Evolutionary conservation across 352 stramenopile species (phyloP).

Genomic region (Globisporangium cystogenes): DNA sequence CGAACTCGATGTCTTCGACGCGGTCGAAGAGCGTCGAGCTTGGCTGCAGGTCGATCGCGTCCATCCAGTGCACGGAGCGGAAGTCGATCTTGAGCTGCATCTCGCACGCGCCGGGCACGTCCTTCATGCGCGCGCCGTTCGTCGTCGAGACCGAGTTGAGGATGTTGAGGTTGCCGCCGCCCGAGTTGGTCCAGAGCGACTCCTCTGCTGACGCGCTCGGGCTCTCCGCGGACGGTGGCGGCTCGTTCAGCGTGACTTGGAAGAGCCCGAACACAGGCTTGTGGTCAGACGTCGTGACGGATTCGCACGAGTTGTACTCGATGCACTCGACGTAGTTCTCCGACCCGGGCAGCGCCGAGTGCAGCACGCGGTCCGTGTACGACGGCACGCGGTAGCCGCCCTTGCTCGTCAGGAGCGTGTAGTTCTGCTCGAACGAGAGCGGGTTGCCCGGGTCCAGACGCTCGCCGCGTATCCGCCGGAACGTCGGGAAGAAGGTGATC

Average conservation of each 20-base stretch:
- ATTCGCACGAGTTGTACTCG: constrained; percentile 76
- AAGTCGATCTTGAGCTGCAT: constrained; percentile 65
- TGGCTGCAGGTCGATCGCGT: constrained; percentile 33
- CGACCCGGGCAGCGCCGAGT: constrained; percentile 58
- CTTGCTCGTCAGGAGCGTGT: constrained; percentile 53
- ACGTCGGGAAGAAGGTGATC: constrained; percentile 76
- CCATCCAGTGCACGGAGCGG: constrained; percentile 63
- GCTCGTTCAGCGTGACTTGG: constrained; percentile 28
- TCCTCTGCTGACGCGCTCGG: constrained; percentile 2
- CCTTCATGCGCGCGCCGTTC: constrained; percentile 48
- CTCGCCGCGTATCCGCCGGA: constrained; percentile 63
- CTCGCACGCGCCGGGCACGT: constrained; percentile 51
- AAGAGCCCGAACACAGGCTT: constrained; percentile 75
- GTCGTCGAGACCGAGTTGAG: constrained; percentile 17
- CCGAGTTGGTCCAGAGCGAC: constrained; percentile 37
- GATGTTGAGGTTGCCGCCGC: constrained; percentile 36
- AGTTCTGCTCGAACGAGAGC: constrained; percentile 43
- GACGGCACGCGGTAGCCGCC: constrained; percentile 74
- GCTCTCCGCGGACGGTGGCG: constrained; percentile 9
- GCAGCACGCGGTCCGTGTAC: constrained; percentile 88
- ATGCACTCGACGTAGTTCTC: constrained; percentile 50
- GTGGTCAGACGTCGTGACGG: constrained; percentile 73
- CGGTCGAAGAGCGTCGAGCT: constrained; percentile 46
- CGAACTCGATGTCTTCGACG: constrained; percentile 61
- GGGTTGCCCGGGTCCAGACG: constrained; percentile 23